A percentile compares a stretch with the other conserved stretches of the same genome.
These are phyloP conservation scores for Kuraishia cidri DNA, from an alignment of 805 yeast species.

Conservation along the genomic window DNA sequence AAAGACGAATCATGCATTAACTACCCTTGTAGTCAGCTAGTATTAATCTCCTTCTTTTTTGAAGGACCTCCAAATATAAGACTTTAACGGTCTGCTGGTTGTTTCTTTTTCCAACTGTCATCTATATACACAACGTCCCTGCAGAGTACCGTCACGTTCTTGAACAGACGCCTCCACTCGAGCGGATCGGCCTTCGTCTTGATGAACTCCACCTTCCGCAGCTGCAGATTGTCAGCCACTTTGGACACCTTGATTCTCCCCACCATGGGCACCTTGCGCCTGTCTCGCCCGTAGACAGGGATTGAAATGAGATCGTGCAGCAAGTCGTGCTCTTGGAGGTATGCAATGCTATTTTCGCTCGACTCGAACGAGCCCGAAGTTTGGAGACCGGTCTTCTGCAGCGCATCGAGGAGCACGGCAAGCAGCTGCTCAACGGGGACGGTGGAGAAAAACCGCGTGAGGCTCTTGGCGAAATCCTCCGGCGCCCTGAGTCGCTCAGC, in stretches of 20 bases:
- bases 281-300: conserved; percentile 30
- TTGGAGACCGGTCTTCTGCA: conserved; percentile 31
- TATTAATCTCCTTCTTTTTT: background rate
- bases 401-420: conserved; percentile 28
- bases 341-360: background rate
- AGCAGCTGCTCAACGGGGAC: conserved; percentile 32
- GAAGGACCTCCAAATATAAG: too few species aligned
- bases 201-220: conserved; percentile 43
- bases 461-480: too few species aligned
- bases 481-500: conserved; percentile 36
- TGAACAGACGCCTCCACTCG: conserved; percentile 66
- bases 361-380: too few species aligned
- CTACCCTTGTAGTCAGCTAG: background rate
- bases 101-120: background rate
- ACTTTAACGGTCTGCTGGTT: background rate
- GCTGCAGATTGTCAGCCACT: conserved; percentile 24
- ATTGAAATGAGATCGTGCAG: conserved; percentile 24
- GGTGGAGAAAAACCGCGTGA: conserved; percentile 42
- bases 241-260: conserved; percentile 37
- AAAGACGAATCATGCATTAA: too few species aligned
- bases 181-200: conserved; percentile 59
- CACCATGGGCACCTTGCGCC: conserved; percentile 30
- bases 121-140: conserved; percentile 45
- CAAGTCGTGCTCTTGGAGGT: conserved; percentile 14
- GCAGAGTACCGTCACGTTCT: conserved; percentile 44